A percentile compares a stretch with the other conserved stretches of the same genome.
Evolutionary conservation across 1,284 basidiomycete genomes (phyloP).

Genomic region (Sporisorium iseilematis-ciliati): DNA sequence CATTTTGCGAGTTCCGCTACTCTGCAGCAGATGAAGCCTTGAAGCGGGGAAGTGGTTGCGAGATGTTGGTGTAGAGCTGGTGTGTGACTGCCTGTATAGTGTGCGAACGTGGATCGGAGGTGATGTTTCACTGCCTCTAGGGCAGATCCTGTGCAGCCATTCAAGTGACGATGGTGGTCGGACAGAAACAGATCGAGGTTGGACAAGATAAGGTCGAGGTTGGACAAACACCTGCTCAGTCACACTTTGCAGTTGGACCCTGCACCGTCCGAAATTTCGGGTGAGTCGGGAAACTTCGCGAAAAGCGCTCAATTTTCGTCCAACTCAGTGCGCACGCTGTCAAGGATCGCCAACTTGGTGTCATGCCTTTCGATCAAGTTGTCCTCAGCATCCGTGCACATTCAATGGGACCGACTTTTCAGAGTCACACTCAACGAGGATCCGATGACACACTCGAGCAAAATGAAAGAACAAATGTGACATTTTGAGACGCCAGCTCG

Average conservation of each 20-base stretch:
- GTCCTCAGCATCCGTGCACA: too few relatives aligned
- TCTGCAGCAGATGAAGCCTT: too few relatives aligned
- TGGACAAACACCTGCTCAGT: not conserved
- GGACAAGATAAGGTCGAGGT: conserved; percentile 13
- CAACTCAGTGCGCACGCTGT: too few relatives aligned
- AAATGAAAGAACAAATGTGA: not conserved
- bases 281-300: conserved; percentile 1
- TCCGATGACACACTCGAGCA: too few relatives aligned
- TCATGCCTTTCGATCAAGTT: too few relatives aligned
- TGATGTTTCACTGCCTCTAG: conserved; percentile 12
- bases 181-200: not conserved
- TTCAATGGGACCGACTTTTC: too few relatives aligned
- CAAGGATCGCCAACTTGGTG: too few relatives aligned
- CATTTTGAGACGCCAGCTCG: not conserved
- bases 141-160: conserved; percentile 13
- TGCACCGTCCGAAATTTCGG: conserved; percentile 24
- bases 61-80: not conserved
- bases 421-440: too few relatives aligned
- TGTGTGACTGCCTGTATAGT: conserved; percentile 12
- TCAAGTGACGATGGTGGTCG: not conserved
- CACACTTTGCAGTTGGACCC: conserved; percentile 13
- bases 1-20: conserved; percentile 11
- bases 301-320: conserved; percentile 4
- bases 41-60: too few relatives aligned
- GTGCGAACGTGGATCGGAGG: too few relatives aligned